A percentile compares a stretch with the other conserved stretches of the same genome.
Conservation (phyloP, 2,329 filamentous ascomycete genomes). For the Zopfia rhizophila region DNA sequence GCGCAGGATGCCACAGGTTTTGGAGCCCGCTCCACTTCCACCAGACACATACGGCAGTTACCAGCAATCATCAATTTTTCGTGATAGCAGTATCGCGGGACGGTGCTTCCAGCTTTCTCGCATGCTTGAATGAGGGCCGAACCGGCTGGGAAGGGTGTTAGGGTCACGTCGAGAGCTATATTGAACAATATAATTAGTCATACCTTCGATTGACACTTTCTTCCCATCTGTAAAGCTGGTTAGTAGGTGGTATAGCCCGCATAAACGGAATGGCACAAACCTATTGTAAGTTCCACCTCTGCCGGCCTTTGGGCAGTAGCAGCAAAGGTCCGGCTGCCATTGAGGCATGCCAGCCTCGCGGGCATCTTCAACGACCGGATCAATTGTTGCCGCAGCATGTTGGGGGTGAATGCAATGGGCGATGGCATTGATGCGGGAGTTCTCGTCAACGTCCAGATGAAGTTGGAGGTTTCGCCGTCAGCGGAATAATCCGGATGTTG, state of each 20-base stretch:
- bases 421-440: conserved; percentile 7
- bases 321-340: conserved; percentile 81
- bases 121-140: conserved; percentile 98
- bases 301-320: conserved; percentile 81
- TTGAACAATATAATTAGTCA: conserved; percentile 21
- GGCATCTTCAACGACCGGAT: conserved; percentile 70
- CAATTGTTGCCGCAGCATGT: conserved; percentile 72
- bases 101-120: conserved; percentile 92
- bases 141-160: conserved; percentile 72
- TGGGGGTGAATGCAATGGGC: conserved; percentile 34
- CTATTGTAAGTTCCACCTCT: conserved; percentile 96
- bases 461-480: conserved; percentile 22
- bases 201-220: conserved; percentile 98
- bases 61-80: conserved; percentile 99
- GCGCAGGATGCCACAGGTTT: conserved; percentile 99
- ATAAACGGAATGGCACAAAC: conserved; percentile 63
- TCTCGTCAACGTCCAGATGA: conserved; percentile 11
- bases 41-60: conserved; percentile 99
- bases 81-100: conserved; percentile 99
- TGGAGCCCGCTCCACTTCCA: conserved; percentile 95
- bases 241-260: conserved; percentile 39
- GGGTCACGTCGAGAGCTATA: conserved; percentile 28
- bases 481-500: conserved; percentile 19
- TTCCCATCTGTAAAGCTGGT: conserved; percentile 79
- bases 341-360: conserved; percentile 62